Evolutionary conservation across 202 grass and related monocot genomes (phyloP).

Genomic region (Panicum virgatum): DNA sequence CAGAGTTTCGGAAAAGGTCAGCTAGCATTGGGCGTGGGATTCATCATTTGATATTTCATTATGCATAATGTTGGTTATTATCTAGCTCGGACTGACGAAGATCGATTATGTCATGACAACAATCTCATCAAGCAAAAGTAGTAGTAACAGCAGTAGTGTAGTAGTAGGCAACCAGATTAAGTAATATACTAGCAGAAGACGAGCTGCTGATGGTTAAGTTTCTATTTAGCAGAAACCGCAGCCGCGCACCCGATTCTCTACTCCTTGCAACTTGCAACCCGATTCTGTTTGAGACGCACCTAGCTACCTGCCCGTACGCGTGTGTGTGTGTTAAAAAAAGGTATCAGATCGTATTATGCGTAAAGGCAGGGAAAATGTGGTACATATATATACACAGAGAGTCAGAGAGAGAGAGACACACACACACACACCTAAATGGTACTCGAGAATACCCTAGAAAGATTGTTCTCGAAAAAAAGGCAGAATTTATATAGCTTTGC

Average conservation of each 20-base stretch:
- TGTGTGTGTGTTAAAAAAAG: not conserved
- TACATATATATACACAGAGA: not conserved
- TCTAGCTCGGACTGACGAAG: too few species aligned
- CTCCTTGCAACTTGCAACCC: not conserved
- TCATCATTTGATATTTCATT: too few species aligned
- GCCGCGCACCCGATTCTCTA: not conserved
- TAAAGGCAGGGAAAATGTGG: not conserved
- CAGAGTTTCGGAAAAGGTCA: too few species aligned
- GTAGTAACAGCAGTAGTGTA: too few species aligned
- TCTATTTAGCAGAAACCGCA: not conserved
- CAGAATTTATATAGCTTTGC: not conserved
- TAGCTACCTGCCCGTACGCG: not conserved
- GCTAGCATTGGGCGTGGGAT: too few species aligned
- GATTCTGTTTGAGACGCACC: not conserved
- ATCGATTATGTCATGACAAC: not conserved
- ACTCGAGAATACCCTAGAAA: slow-evolving; percentile 14
- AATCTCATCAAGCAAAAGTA: not conserved
- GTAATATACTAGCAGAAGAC: too few species aligned
- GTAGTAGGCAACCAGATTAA: too few species aligned
- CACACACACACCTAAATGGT: not conserved
- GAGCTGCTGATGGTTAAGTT: not conserved
- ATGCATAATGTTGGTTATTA: too few species aligned
- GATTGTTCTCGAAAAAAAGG: not conserved
- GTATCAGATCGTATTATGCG: not conserved
- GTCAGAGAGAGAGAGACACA: too few species aligned